phyloP scores from a whole-genome alignment of 805 yeast genomes.

The Candida ponderosae region DNA sequence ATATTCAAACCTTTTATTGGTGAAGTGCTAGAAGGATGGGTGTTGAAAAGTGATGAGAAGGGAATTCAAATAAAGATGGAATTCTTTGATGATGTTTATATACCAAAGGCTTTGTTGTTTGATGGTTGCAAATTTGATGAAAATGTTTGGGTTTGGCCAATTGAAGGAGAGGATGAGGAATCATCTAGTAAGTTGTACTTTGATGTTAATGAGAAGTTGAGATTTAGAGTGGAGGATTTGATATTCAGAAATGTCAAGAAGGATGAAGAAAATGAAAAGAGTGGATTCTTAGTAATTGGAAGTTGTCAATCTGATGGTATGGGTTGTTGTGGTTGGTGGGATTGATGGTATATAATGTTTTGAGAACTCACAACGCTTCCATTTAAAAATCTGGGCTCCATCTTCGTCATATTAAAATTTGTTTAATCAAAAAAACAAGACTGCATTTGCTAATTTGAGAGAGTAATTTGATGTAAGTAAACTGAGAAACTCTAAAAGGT shows the following conservation, averaged over 20 bases:
- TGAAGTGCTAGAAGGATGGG: constrained; percentile 89
- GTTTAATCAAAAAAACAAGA: no score
- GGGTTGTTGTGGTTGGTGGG: constrained; percentile 98
- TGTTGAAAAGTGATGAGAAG: constrained; percentile 76
- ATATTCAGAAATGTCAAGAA: constrained; percentile 69
- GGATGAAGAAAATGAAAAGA: constrained; percentile 35
- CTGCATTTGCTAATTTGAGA: no score
- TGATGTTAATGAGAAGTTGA: constrained; percentile 85
- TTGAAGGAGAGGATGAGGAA: constrained; percentile 29
- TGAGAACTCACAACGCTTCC: no score
- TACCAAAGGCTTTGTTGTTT: constrained; percentile 76
- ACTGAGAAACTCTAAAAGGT: no score
- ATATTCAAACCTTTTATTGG: constrained; percentile 94
- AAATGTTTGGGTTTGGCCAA: constrained; percentile 89
- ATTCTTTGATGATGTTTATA: constrained; percentile 86
- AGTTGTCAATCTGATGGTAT: constrained; percentile 94
- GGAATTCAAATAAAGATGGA: constrained; percentile 81
- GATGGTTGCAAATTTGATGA: constrained; percentile 73
- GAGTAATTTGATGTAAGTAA: no score
- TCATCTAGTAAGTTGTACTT: constrained; percentile 71
- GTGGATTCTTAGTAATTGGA: constrained; percentile 81
- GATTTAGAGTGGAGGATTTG: constrained; percentile 89
- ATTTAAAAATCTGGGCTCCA: no score
- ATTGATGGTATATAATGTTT: constrained; percentile 24
- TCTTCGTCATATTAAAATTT: no score